Evolutionary conservation across 225 moss, liverwort and hornwort genomes (phyloP), one percentile per base, ranked within the genome.

Genomic region (Sphagnum contortum): DNA sequence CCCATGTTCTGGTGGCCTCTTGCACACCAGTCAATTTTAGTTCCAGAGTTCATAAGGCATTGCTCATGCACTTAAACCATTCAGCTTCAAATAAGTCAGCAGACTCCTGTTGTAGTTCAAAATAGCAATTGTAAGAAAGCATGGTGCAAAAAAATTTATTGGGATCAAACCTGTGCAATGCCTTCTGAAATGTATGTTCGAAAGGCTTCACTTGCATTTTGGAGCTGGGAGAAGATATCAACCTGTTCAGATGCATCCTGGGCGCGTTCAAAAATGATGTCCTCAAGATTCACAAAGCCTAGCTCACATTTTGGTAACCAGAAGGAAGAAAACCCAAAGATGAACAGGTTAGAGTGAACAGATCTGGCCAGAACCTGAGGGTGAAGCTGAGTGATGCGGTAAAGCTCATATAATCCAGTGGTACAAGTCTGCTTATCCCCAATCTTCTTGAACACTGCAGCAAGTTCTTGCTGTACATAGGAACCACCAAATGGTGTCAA

Each of bases 191-290:
- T 96, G 71, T 96, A 96, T 51, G 90, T 88, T 66, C 95, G 84
- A 59, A 96, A 96, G 12, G 95, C 95, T 88, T 90, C 84, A 76
- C 95, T 96, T 45, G 95, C 92, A 77, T 96, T 96, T 71, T 96
- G 95, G 62, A 96, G 79, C 82, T 96, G 95, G 65, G 95, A 86
- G 69, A 96, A 96, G 52, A 96, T 96, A 72, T 96, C 95, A 63
- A 96, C 92, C 82, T 87, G 71, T 48, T n/a, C 57, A 69, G 48
- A 64, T 45, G 52, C n/a, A 68, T 45, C 3, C 14, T 3, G 4
- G 44, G 3, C 45, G 46, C 2, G 49, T 9, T 50, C 12, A 61
- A 45, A 9, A 62, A 50, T 29, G 29, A 29, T 29, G 29, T 29
- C 29, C 29, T 29, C 29, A 29, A 29, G 29, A 29, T 29, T 29